Evolutionary conservation across 2,329 filamentous ascomycete genomes (phyloP).

Genomic region (Claviceps sp.): DNA sequence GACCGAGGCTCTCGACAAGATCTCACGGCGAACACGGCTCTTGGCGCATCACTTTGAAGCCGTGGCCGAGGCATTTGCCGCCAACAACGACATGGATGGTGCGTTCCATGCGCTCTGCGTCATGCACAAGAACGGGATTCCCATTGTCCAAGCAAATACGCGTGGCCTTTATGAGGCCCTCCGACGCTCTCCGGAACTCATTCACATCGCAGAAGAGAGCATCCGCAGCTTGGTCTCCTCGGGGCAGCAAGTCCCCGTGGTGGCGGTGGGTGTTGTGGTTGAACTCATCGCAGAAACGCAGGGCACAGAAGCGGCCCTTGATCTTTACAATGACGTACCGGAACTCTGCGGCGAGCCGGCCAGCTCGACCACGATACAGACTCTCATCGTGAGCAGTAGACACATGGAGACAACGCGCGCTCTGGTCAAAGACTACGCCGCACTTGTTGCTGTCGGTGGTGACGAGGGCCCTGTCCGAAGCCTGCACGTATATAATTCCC

Average conservation of each 20-base stretch:
- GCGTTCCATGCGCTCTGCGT: conserved; percentile 59
- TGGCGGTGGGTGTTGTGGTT: conserved; percentile 20
- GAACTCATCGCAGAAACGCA: conserved; percentile 18
- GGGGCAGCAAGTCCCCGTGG: conserved; percentile 23
- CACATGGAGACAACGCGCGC: conserved; percentile 12
- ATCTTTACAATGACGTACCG: conserved; percentile 18
- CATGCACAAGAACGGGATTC: conserved; percentile 44
- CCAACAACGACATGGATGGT: conserved; percentile 43
- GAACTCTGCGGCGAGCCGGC: conserved; percentile 17
- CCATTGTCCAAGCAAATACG: conserved; percentile 47
- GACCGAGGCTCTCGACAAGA: conserved; percentile 49
- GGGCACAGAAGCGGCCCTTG: conserved; percentile 19
- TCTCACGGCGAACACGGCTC: conserved; percentile 31
- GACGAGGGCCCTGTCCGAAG: conserved; percentile 7
- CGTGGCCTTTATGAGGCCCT: conserved; percentile 48
- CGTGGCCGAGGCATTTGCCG: conserved; percentile 57
- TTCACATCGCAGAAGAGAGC: conserved; percentile 38
- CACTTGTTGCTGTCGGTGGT: conserved; percentile 8
- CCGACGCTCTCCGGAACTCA: conserved; percentile 27
- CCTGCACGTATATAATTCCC: conserved; percentile 11
- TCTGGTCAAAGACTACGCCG: conserved; percentile 19
- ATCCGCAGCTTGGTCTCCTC: conserved; percentile 38
- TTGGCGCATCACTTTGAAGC: conserved; percentile 64
- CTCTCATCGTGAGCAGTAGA: conserved; percentile 18
- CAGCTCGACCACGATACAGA: conserved; percentile 14